Base-by-base conservation (phyloP, 73 alveolate species). In the Stentor roeselii region DNA sequence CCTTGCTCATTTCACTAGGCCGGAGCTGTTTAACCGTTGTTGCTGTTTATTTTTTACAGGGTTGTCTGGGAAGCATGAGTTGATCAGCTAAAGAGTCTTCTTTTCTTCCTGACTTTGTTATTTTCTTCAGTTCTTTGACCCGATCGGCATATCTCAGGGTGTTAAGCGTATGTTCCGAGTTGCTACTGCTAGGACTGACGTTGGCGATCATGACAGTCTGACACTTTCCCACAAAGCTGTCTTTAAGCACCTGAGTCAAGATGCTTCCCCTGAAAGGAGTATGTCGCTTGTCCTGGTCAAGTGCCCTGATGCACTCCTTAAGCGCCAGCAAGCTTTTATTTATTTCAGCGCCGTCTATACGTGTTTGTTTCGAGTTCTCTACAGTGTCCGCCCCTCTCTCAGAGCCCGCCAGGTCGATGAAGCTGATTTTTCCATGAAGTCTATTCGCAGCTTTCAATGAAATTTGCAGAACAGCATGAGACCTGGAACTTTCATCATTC, bases 281-380 rank as follows among this genome's bases (percentile, higher is more conserved):
- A 91, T 98, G 99, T 88, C 90, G 92, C 92, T 97, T 91, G 77
- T 96, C 98, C 85, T 93, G 95, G 83, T 98, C 99, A 76, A 98
- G 92, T 41, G 99, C 99, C 77, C 99, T 92, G 75, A 98, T 98
- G 88, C 99, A 98, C 92, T 98, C 99, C 86, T 98, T 95, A 61
- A 98, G 90, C 27, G 99, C 99, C 76, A 98, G 90, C 85, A 98
- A 89, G 15, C 99, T 94, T 92, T 98, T 98, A 92, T 98, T 98
- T 90, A 98, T 98, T 88, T 98, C 99, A 30, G 99, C 99, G 2
- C 99, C 99, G 89, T 98, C 99, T 60, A 97, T 91, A 78, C 99
- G 95, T 3, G 99, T 97, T 94, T 97, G 95, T 89, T 94, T 96
- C 78, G 78, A n/a, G 93, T 93, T 75, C 88, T 89, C 80, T 93